Evolutionary conservation across 2,329 filamentous ascomycete genomes (phyloP).

Genomic region (Aspergillus quadrilineatus): DNA sequence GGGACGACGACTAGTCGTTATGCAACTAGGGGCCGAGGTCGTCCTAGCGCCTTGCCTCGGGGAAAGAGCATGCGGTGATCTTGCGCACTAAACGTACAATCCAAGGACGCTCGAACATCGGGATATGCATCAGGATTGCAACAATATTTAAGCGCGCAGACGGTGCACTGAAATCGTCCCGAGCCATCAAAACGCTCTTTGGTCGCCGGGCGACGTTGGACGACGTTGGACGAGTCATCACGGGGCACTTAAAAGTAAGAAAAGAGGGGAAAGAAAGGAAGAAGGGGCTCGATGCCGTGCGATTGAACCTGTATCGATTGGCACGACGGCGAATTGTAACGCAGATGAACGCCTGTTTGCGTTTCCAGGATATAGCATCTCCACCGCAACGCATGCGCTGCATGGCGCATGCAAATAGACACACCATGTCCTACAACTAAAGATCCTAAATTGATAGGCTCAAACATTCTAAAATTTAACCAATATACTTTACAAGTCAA

Average conservation of each 20-base stretch:
- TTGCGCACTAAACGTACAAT: background rate
- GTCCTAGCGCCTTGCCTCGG: conserved; percentile 41
- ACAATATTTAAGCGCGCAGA: background rate
- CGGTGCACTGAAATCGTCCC: background rate
- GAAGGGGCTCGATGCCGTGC: too few relatives aligned
- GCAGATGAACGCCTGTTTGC: background rate
- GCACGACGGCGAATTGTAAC: background rate
- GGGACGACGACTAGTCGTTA: conserved; percentile 33
- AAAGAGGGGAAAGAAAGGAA: too few relatives aligned
- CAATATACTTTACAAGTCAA: background rate
- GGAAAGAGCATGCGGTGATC: conserved; percentile 41
- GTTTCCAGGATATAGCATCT: background rate
- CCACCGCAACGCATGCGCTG: background rate
- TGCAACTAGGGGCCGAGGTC: conserved; percentile 39
- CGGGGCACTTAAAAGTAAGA: too few relatives aligned
- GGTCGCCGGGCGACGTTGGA: background rate
- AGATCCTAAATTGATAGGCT: background rate
- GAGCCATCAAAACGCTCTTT: background rate
- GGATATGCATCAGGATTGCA: background rate
- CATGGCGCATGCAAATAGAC: background rate
- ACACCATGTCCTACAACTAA: background rate
- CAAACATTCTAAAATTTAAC: background rate
- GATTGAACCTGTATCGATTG: background rate
- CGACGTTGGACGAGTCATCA: too few relatives aligned
- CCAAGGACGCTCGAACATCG: background rate